These are phyloP conservation scores for Plasmodium inui DNA, from an alignment of 169 alveolate species.

Conservation along the genomic window DNA sequence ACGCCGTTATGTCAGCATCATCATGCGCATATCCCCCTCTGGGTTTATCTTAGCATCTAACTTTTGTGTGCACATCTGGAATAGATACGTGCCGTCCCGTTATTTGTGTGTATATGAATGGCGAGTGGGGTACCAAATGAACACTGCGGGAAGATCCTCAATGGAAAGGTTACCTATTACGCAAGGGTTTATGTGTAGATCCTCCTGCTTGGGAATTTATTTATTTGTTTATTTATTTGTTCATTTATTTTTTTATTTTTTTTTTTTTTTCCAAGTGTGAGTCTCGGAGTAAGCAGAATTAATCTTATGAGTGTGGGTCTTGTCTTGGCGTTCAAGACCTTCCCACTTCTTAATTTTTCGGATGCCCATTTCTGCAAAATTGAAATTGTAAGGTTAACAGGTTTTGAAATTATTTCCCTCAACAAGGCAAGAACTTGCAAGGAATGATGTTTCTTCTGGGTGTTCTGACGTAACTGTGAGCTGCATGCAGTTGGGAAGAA, in stretches of 20 bases:
- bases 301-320: background rate
- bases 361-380: background rate
- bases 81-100: background rate
- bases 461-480: background rate
- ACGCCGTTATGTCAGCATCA: background rate
- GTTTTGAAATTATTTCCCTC: background rate
- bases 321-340: background rate
- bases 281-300: background rate
- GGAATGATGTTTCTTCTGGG: background rate
- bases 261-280: background rate
- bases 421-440: background rate
- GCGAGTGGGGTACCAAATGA: background rate
- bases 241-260: background rate
- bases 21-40: background rate
- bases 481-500: constrained; percentile 5
- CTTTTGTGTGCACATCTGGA: background rate
- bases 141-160: background rate
- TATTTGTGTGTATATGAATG: background rate
- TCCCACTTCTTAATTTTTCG: background rate
- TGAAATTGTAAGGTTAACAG: background rate
- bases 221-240: no score
- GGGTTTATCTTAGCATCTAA: background rate
- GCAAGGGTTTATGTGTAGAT: background rate
- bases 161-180: background rate
- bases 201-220: background rate